phyloP scores from a whole-genome alignment of 2,329 filamentous ascomycete genomes.

The Pseudogymnoascus sp. region DNA sequence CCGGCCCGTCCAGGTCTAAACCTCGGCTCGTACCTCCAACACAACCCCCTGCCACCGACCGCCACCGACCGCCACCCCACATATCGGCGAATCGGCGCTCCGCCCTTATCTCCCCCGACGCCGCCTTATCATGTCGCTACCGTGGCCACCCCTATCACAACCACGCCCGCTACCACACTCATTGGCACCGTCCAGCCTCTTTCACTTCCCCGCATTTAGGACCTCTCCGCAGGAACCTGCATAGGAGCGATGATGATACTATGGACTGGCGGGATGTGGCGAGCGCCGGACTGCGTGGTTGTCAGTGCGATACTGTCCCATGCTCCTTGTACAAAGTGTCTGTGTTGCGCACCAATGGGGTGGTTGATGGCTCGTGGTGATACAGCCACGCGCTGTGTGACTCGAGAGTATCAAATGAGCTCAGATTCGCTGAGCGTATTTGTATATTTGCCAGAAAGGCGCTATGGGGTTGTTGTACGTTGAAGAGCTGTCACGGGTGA shows the following conservation, averaged over 20 bases:
- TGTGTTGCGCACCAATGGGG: not conserved
- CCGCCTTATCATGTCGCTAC: not conserved
- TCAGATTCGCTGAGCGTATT: not conserved
- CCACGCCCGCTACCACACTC: not conserved
- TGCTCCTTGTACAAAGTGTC: not conserved
- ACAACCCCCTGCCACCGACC: not conserved
- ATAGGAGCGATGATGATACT: not conserved
- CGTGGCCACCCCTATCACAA: not conserved
- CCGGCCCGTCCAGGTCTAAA: not conserved
- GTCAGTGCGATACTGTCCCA: not conserved
- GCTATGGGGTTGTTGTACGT: not conserved
- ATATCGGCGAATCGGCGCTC: not conserved
- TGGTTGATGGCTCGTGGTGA: not conserved
- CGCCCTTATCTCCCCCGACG: not conserved
- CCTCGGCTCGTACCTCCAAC: not conserved
- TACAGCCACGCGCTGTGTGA: not conserved
- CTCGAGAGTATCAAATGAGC: not conserved
- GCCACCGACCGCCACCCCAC: slow-evolving; percentile 3
- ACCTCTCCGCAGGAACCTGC: not conserved
- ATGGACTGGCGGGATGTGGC: not conserved
- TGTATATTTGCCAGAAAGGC: not conserved
- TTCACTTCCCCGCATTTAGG: not conserved
- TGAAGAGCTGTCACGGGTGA: not conserved
- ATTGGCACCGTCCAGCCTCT: not conserved
- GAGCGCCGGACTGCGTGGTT: not conserved